phyloP scores from a whole-genome alignment of 2,329 filamentous ascomycete species.

The Diaporthe australafricana region DNA sequence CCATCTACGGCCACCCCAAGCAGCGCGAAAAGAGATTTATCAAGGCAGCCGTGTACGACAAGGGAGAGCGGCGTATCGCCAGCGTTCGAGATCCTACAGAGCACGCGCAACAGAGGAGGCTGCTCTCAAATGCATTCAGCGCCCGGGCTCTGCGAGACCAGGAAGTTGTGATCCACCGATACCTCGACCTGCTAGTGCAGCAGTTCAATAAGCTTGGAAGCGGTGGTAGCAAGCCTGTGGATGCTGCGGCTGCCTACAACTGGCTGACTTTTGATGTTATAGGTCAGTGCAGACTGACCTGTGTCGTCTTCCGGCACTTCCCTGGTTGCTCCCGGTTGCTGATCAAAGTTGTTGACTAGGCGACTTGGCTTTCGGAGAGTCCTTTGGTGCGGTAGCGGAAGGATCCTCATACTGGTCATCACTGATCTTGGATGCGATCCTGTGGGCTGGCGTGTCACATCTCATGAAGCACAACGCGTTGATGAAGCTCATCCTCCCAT shows the following conservation, averaged over 20 bases:
- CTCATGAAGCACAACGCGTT: constrained; percentile 9
- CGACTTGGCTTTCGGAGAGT: constrained; percentile 57
- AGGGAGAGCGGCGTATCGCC: constrained; percentile 42
- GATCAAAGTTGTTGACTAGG: constrained; percentile 36
- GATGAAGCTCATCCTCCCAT: background rate
- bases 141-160: constrained; percentile 44
- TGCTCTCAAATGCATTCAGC: constrained; percentile 45
- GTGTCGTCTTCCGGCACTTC: too few species aligned
- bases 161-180: constrained; percentile 42
- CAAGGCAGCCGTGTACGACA: constrained; percentile 45
- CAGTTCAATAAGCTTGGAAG: background rate
- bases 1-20: constrained; percentile 52
- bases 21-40: constrained; percentile 43
- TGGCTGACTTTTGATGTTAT: constrained; percentile 52
- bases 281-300: too few species aligned
- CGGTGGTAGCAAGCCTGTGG: too few species aligned
- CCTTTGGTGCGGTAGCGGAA: constrained; percentile 48
- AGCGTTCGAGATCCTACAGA: constrained; percentile 43
- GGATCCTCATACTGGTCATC: constrained; percentile 42
- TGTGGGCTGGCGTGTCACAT: constrained; percentile 39
- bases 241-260: background rate
- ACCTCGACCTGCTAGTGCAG: constrained; percentile 41
- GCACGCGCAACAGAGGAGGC: constrained; percentile 34
- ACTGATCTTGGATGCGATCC: constrained; percentile 40
- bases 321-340: background rate